These are phyloP conservation scores for Kwoniella dejecticola DNA, from an alignment of 768 basidiomycete species.

Conservation along the genomic window DNA sequence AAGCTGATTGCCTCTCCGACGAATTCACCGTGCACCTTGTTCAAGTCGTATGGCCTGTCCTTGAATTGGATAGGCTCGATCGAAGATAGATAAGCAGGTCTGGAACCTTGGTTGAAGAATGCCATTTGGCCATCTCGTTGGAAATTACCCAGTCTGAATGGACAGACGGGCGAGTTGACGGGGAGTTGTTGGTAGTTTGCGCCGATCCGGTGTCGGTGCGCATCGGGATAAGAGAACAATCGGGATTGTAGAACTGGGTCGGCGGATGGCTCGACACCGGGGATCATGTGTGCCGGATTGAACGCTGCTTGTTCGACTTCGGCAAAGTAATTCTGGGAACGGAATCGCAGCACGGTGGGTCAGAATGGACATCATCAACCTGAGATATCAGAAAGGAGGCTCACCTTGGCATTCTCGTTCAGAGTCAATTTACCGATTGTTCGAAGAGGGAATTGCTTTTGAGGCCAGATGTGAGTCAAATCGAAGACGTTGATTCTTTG, in stretches of 20 bases:
- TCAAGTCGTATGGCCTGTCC: constrained; percentile 48
- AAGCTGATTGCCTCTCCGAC: constrained; percentile 63
- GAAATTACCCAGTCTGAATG: constrained; percentile 73
- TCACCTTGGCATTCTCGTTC: constrained; percentile 56
- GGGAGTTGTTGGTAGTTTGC: constrained; percentile 70
- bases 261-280: constrained; percentile 83
- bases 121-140: constrained; percentile 78
- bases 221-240: constrained; percentile 78
- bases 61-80: constrained; percentile 72
- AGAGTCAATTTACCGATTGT: constrained; percentile 56
- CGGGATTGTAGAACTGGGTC: constrained; percentile 94
- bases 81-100: constrained; percentile 84
- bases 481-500: constrained; percentile 63
- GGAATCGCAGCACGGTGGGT: too few relatives aligned
- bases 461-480: constrained; percentile 55
- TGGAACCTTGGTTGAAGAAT: constrained; percentile 74
- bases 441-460: constrained; percentile 56
- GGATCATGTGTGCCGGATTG: constrained; percentile 76
- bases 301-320: constrained; percentile 46
- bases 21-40: constrained; percentile 67
- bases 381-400: neutral
- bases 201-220: constrained; percentile 56
- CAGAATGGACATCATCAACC: neutral
- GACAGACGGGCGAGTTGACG: constrained; percentile 75
- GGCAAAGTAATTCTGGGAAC: constrained; percentile 55